A percentile compares a stretch with the other conserved stretches of the same genome.
phyloP scores from a whole-genome alignment of 2,329 filamentous ascomycete genomes.

The Fusarium chaquense region DNA sequence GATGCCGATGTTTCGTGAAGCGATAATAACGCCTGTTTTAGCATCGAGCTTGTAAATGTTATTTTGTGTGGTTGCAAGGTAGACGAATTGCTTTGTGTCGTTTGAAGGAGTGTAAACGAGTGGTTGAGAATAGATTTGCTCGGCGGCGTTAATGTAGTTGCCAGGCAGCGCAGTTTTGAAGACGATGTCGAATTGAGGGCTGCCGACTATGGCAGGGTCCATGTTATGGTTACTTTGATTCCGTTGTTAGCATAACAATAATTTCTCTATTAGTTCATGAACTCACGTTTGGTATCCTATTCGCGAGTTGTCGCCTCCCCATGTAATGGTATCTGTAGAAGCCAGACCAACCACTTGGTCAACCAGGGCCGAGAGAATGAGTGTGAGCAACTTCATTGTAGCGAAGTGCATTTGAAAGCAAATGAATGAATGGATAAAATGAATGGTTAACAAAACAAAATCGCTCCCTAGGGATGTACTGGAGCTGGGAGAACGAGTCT shows the following conservation, averaged over 20 bases:
- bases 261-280: no score
- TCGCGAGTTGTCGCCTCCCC: slow-evolving; percentile 68
- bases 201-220: slow-evolving; percentile 69
- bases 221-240: slow-evolving; percentile 67
- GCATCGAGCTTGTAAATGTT: slow-evolving; percentile 68
- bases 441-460: neutral
- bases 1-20: slow-evolving; percentile 60
- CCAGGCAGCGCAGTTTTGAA: slow-evolving; percentile 66
- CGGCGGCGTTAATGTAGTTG: slow-evolving; percentile 60
- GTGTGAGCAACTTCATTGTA: slow-evolving; percentile 44
- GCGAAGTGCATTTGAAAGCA: slow-evolving; percentile 4
- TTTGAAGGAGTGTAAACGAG: slow-evolving; percentile 62
- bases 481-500: neutral
- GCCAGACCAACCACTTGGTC: slow-evolving; percentile 54
- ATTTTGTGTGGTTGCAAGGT: slow-evolving; percentile 68
- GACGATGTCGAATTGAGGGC: slow-evolving; percentile 66
- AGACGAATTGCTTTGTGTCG: slow-evolving; percentile 64
- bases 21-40: slow-evolving; percentile 64
- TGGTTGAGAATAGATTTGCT: slow-evolving; percentile 67
- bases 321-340: slow-evolving; percentile 68
- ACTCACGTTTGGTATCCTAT: slow-evolving; percentile 65
- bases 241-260: neutral
- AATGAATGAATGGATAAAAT: slow-evolving; percentile 18
- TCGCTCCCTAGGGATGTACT: neutral
- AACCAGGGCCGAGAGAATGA: slow-evolving; percentile 51